Evolutionary conservation across 352 stramenopile genomes (phyloP).

Genomic region (Plasmopara viticola): DNA sequence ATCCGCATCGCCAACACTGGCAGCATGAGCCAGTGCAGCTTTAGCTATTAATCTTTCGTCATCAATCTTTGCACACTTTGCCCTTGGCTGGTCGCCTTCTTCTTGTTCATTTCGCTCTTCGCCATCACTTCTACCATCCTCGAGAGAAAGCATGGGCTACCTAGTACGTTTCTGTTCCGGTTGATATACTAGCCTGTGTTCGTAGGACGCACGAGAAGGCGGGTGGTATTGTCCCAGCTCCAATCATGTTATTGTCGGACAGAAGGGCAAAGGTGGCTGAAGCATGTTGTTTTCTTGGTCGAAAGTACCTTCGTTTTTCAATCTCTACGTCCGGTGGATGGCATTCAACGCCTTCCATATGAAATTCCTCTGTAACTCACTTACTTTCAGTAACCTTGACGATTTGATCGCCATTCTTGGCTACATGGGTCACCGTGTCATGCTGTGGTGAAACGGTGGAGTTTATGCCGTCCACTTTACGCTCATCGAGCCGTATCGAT

Average conservation of each 20-base stretch:
- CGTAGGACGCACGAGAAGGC: background rate
- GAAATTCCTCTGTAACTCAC: too few species aligned
- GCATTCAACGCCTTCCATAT: too few species aligned
- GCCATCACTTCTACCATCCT: background rate
- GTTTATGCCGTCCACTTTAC: background rate
- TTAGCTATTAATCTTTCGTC: background rate
- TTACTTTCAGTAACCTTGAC: too few species aligned
- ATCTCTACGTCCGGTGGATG: too few species aligned
- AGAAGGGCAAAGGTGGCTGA: too few species aligned
- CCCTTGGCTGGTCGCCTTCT: background rate
- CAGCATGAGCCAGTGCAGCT: background rate
- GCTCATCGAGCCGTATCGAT: background rate
- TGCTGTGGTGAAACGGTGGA: background rate
- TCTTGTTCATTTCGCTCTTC: background rate
- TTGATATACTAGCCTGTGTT: background rate
- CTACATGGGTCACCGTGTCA: background rate
- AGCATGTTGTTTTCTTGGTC: too few species aligned
- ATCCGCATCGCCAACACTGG: background rate
- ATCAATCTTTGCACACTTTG: background rate
- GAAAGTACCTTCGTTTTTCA: background rate
- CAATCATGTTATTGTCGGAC: background rate
- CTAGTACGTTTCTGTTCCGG: background rate
- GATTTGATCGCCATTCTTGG: too few species aligned
- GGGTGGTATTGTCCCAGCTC: background rate
- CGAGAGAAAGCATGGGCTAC: background rate